Percentiles rank a stretch among this genome's conserved stretches.
These are phyloP conservation scores for Thecaphora thlaspeos DNA, from an alignment of 1,284 basidiomycete genomes.

Conservation along the genomic window DNA sequence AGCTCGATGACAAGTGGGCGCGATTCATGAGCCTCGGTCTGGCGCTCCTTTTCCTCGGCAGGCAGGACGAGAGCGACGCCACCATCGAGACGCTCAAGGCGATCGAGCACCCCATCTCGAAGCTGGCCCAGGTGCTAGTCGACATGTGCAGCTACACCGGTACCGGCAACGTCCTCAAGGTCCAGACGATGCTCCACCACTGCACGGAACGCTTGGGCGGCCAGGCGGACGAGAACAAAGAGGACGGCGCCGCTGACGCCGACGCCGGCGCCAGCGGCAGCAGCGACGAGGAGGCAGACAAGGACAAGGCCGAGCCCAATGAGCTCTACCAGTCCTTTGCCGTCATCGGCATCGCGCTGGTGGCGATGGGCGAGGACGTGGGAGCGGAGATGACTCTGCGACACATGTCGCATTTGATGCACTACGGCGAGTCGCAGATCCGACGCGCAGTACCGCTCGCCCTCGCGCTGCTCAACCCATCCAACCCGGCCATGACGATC, in stretches of 20 bases:
- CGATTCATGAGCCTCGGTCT: conserved; percentile 86
- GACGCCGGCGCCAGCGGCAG: conserved; percentile 22
- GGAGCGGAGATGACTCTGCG: conserved; percentile 77
- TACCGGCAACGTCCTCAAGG: conserved; percentile 90
- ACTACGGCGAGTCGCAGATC: conserved; percentile 92
- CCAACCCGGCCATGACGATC: conserved; percentile 92
- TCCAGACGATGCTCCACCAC: conserved; percentile 88
- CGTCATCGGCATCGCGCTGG: conserved; percentile 87
- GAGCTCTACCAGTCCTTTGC: conserved; percentile 91
- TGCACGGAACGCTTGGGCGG: conserved; percentile 83
- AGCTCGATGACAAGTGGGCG: conserved; percentile 72
- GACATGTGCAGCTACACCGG: conserved; percentile 94
- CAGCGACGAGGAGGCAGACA: conserved; percentile 22
- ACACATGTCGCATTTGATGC: conserved; percentile 67
- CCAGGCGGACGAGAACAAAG: conserved; percentile 57
- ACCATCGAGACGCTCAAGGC: conserved; percentile 93
- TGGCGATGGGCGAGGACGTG: conserved; percentile 98
- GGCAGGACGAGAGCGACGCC: conserved; percentile 72
- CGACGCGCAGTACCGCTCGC: conserved; percentile 93
- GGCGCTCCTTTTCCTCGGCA: conserved; percentile 80
- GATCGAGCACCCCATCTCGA: conserved; percentile 88
- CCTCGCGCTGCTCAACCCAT: conserved; percentile 87
- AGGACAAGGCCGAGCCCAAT: conserved; percentile 65
- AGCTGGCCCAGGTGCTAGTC: conserved; percentile 86
- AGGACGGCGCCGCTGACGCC: conserved; percentile 20